Percentiles rank a stretch among this genome's conserved stretches.
phyloP scores from a whole-genome alignment of 176 grass and related monocot species.

The Musa beccarii region DNA sequence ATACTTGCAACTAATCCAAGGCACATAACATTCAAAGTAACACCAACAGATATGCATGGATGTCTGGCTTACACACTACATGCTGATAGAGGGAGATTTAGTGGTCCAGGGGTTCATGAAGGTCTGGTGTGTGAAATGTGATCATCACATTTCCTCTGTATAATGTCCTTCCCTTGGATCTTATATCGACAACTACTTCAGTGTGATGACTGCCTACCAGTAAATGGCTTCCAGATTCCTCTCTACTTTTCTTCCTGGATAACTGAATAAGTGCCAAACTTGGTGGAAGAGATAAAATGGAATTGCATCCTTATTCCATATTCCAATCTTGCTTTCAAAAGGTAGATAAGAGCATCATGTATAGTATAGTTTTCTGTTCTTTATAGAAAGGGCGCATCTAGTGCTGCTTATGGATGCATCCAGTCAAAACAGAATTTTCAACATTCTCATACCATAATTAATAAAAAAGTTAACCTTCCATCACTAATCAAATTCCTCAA shows the following conservation, averaged over 20 bases:
- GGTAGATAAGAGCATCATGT: slow-evolving; percentile 47
- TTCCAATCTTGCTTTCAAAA: slow-evolving; percentile 53
- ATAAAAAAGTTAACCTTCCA: background rate
- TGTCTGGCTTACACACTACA: background rate
- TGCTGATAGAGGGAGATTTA: background rate
- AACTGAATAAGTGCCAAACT: slow-evolving; percentile 79
- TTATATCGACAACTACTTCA: background rate
- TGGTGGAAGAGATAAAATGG: slow-evolving; percentile 59
- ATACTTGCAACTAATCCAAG: no score
- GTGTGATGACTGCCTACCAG: background rate
- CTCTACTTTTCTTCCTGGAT: slow-evolving; percentile 34
- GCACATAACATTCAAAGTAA: no score
- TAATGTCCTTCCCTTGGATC: background rate
- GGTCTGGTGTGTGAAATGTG: background rate
- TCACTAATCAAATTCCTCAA: slow-evolving; percentile 17
- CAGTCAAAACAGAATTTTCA: slow-evolving; percentile 71
- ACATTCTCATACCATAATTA: slow-evolving; percentile 18
- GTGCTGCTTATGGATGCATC: slow-evolving; percentile 66
- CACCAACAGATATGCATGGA: no score
- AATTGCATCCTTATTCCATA: slow-evolving; percentile 75
- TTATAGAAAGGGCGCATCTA: slow-evolving; percentile 46
- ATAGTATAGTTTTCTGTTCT: slow-evolving; percentile 41
- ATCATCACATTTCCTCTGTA: background rate
- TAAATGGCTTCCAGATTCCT: slow-evolving; percentile 1
- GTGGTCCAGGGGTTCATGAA: background rate